Evolutionary conservation across 2,329 filamentous ascomycete genomes (phyloP).

Genomic region (Aspergillaceae sp.): DNA sequence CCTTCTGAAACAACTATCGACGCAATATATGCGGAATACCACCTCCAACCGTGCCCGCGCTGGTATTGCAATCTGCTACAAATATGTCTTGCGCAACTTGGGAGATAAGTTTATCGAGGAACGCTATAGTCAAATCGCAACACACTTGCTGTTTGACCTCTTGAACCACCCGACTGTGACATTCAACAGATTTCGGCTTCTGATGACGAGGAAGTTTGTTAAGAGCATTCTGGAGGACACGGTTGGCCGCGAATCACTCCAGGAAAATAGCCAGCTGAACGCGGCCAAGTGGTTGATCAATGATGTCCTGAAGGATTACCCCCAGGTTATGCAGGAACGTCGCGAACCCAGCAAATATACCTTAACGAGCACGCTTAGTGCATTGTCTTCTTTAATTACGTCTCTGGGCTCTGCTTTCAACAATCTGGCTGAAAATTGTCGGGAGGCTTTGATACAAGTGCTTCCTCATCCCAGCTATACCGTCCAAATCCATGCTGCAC

Average conservation of each 20-base stretch:
- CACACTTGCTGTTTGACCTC: slow-evolving; percentile 71
- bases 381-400: slow-evolving; percentile 67
- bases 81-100: slow-evolving; percentile 66
- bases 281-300: slow-evolving; percentile 77
- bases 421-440: slow-evolving; percentile 68
- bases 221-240: slow-evolving; percentile 76
- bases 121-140: slow-evolving; percentile 72
- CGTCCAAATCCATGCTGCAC: slow-evolving; percentile 81
- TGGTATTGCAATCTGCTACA: slow-evolving; percentile 79
- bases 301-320: slow-evolving; percentile 86
- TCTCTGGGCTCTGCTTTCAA: slow-evolving; percentile 76
- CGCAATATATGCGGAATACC: slow-evolving; percentile 67
- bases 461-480: slow-evolving; percentile 93
- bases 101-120: slow-evolving; percentile 76
- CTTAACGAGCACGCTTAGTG: slow-evolving; percentile 68
- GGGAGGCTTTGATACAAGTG: slow-evolving; percentile 81
- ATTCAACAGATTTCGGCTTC: slow-evolving; percentile 77
- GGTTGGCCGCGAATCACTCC: slow-evolving; percentile 70
- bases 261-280: slow-evolving; percentile 78
- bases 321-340: slow-evolving; percentile 76
- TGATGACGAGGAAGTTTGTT: slow-evolving; percentile 77
- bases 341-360: slow-evolving; percentile 83
- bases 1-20: slow-evolving; percentile 68
- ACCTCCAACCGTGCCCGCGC: slow-evolving; percentile 75
- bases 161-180: slow-evolving; percentile 66